Conservation (phyloP, 495 filamentous ascomycete species). For the Penicillium lividum region DNA sequence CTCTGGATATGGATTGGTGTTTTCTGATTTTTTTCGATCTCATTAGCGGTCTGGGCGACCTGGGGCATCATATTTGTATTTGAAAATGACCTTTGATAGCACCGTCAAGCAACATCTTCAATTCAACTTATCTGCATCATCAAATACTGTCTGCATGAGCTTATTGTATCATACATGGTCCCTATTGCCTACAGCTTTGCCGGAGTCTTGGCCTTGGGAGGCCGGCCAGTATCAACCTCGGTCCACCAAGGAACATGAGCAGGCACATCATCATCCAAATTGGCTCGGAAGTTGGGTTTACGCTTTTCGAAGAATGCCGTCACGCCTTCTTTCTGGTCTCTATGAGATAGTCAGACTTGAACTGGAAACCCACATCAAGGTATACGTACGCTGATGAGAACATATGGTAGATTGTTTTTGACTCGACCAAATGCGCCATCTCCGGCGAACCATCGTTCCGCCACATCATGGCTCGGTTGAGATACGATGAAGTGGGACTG, state of each 20-base stretch:
- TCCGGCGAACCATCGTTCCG: conserved; percentile 55
- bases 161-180: not conserved
- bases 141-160: not conserved
- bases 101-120: conserved; percentile 10
- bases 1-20: conserved; percentile 24
- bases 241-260: conserved; percentile 34
- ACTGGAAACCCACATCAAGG: not conserved
- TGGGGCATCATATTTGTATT: conserved; percentile 28
- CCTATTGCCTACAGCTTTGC: conserved; percentile 32
- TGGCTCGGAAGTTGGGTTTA: conserved; percentile 51
- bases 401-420: conserved; percentile 54
- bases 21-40: conserved; percentile 22
- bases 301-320: conserved; percentile 51
- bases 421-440: conserved; percentile 60
- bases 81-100: conserved; percentile 23
- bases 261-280: conserved; percentile 32
- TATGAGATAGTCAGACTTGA: conserved; percentile 14
- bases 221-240: conserved; percentile 32
- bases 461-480: conserved; percentile 65
- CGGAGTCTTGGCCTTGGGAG: conserved; percentile 21
- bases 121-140: conserved; percentile 12
- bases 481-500: conserved; percentile 50
- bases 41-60: conserved; percentile 31
- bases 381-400: conserved; percentile 45
- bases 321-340: conserved; percentile 53